Percentiles rank a stretch among this genome's conserved stretches.
Conservation (phyloP, 345 rosid genomes). For the Leavenworthia alabamica region DNA sequence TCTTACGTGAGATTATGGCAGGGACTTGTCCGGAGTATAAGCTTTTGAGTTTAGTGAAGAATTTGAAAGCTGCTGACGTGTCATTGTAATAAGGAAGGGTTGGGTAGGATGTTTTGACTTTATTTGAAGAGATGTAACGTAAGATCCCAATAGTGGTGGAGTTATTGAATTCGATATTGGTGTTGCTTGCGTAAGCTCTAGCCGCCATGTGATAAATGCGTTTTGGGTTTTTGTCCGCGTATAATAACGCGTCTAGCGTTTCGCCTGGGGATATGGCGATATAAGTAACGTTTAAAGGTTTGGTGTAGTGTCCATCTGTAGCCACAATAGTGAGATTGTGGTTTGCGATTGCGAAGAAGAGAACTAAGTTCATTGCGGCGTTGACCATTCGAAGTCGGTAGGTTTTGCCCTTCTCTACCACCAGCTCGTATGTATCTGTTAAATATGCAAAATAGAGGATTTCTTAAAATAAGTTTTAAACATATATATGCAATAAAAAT, state of each 20-base stretch:
- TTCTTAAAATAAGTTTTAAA: background rate
- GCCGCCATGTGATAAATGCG: conserved; percentile 52
- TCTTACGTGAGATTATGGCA: background rate
- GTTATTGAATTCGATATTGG: conserved; percentile 19
- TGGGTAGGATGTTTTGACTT: conserved; percentile 26
- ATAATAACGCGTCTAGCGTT: conserved; percentile 43
- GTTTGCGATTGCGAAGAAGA: conserved; percentile 36
- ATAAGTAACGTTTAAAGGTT: conserved; percentile 32
- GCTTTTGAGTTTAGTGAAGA: conserved; percentile 1
- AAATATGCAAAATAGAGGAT: background rate
- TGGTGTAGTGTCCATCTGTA: conserved; percentile 46
- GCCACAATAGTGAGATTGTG: conserved; percentile 41
- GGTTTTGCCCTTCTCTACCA: conserved; percentile 36
- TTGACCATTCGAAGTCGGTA: conserved; percentile 46
- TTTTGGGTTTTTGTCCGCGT: conserved; percentile 35
- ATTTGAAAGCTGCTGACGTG: conserved; percentile 24
- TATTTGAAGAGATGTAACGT: conserved; percentile 19
- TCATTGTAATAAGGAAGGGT: conserved; percentile 38
- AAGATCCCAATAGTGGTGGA: conserved; percentile 38
- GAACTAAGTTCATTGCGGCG: conserved; percentile 34
- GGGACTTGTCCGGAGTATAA: conserved; percentile 9
- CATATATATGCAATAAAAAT: too few species aligned
- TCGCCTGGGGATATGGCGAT: conserved; percentile 52
- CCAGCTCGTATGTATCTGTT: conserved; percentile 34
- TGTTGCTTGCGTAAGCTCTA: conserved; percentile 28